These are phyloP conservation scores for Fusarium oxysporum DNA, from an alignment of 2,329 filamentous ascomycete genomes.

Conservation along the genomic window DNA sequence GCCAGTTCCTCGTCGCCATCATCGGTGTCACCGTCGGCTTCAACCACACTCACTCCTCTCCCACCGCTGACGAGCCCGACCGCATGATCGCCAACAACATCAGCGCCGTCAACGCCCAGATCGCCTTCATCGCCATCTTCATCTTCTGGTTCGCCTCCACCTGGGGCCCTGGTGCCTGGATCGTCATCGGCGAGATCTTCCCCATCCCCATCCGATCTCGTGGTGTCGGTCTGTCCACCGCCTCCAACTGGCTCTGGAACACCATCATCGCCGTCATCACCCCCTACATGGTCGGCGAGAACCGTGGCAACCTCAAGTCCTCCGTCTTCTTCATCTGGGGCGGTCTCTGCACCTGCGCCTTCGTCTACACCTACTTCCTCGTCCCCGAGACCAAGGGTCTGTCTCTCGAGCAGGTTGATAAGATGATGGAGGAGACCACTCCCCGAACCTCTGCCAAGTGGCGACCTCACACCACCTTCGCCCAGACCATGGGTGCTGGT, in stretches of 20 bases:
- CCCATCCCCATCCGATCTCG: conserved; percentile 89
- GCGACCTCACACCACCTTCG: conserved; percentile 78
- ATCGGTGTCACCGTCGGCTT: conserved; percentile 72
- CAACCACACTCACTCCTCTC: conserved; percentile 61
- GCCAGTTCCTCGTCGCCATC: conserved; percentile 89
- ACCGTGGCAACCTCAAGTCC: conserved; percentile 60
- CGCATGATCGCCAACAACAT: conserved; percentile 63
- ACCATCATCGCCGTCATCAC: conserved; percentile 76
- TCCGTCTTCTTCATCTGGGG: conserved; percentile 84
- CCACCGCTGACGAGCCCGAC: conserved; percentile 48
- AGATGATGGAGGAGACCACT: conserved; percentile 89
- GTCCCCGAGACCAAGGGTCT: conserved; percentile 81
- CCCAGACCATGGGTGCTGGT: conserved; percentile 54
- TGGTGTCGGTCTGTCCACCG: conserved; percentile 87
- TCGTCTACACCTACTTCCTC: conserved; percentile 78
- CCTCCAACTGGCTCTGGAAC: conserved; percentile 75
- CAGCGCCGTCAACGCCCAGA: conserved; percentile 68
- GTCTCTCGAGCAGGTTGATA: conserved; percentile 82
- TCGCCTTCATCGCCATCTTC: conserved; percentile 91
- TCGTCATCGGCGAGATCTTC: conserved; percentile 90
- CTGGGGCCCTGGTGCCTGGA: conserved; percentile 86
- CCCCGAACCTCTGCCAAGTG: conserved; percentile 82
- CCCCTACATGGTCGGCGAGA: conserved; percentile 71
- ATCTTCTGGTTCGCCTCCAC: conserved; percentile 93
- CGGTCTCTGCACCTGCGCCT: conserved; percentile 68